Conservation (phyloP, 2,329 filamentous ascomycete species). For the Cercospora zeae-maydis region DNA sequence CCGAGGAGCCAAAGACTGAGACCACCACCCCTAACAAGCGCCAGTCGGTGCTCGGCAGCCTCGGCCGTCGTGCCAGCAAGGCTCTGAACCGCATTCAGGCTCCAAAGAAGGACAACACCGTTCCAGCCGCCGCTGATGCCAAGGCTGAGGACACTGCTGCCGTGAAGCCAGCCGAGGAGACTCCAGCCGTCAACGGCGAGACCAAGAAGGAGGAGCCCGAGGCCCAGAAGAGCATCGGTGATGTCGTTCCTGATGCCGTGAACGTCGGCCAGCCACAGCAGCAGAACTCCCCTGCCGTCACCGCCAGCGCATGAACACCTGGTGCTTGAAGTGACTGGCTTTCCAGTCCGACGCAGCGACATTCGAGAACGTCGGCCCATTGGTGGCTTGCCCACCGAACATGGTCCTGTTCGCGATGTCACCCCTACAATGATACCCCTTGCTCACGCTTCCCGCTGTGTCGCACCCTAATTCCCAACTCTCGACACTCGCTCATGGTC, state of each 20-base stretch:
- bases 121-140: constrained; percentile 21
- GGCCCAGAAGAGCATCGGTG: constrained; percentile 30
- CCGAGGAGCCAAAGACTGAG: constrained; percentile 25
- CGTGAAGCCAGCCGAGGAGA: constrained; percentile 25
- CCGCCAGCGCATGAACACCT: constrained; percentile 33
- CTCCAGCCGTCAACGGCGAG: constrained; percentile 25
- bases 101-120: constrained; percentile 33
- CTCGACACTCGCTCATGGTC: constrained; percentile 17
- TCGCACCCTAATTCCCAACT: constrained; percentile 18
- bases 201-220: constrained; percentile 24
- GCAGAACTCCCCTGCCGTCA: constrained; percentile 32
- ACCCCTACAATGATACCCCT: constrained; percentile 12
- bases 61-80: constrained; percentile 38
- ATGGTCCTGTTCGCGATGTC: neutral
- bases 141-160: constrained; percentile 25
- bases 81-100: constrained; percentile 31
- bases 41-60: constrained; percentile 33
- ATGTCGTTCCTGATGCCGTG: constrained; percentile 33
- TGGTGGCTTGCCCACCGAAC: neutral
- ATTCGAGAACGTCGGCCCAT: constrained; percentile 6
- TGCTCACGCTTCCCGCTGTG: constrained; percentile 9
- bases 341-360: constrained; percentile 3
- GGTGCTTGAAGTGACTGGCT: neutral
- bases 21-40: constrained; percentile 33
- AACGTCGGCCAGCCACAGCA: constrained; percentile 31